phyloP scores from a whole-genome alignment of 129 eudicot species.

The Erigeron canadensis region DNA sequence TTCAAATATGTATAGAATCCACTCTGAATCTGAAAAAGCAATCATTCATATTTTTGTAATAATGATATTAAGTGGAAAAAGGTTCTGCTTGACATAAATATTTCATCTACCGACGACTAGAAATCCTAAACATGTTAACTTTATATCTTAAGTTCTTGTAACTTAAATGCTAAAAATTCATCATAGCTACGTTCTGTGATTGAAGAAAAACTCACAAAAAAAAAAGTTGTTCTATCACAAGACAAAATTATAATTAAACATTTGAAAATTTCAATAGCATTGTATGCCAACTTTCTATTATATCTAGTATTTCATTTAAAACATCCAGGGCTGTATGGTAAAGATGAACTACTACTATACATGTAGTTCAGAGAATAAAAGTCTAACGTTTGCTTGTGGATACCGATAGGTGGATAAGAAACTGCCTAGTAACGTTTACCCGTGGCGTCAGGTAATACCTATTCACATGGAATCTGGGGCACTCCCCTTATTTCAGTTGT shows the following conservation, averaged over 20 bases:
- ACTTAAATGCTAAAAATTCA: neutral
- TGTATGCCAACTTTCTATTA: too few relatives aligned
- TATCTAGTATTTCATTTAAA: too few relatives aligned
- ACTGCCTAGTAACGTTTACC: neutral
- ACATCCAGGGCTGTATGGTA: too few relatives aligned
- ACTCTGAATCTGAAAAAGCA: neutral
- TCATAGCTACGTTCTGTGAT: too few relatives aligned
- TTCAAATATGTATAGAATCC: neutral
- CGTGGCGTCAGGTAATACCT: neutral
- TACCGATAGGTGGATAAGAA: too few relatives aligned
- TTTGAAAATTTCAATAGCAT: too few relatives aligned
- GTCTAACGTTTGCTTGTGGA: too few relatives aligned
- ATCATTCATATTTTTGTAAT: neutral
- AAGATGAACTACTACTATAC: too few relatives aligned
- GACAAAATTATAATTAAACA: too few relatives aligned
- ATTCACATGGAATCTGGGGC: neutral
- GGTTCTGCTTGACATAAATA: neutral
- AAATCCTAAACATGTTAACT: neutral
- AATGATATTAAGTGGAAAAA: neutral
- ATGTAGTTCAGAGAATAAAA: too few relatives aligned
- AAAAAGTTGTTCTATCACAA: too few relatives aligned
- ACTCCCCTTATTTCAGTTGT: neutral
- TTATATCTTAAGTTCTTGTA: neutral
- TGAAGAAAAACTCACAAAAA: too few relatives aligned
- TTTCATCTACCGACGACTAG: neutral